These are phyloP conservation scores for Papilionanthe hybrid DNA, from an alignment of 116 monocot genomes.

Conservation along the genomic window DNA sequence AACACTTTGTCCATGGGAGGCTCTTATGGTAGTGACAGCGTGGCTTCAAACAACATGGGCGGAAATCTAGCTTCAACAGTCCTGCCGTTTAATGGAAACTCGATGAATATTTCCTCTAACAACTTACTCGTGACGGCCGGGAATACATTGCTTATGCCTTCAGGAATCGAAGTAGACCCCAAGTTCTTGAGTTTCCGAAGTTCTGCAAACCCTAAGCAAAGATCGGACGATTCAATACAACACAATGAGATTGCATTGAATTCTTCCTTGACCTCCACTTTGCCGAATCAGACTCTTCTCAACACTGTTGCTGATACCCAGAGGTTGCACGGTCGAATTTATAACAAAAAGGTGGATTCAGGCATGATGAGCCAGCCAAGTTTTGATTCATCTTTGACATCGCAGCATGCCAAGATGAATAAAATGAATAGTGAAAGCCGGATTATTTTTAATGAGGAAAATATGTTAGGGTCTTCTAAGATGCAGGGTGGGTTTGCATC, in stretches of 20 bases:
- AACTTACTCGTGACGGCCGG: constrained; percentile 7
- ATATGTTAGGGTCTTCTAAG: constrained; percentile 17
- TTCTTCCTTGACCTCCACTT: constrained; percentile 20
- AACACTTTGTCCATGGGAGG: constrained; percentile 19
- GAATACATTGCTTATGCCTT: constrained; percentile 13
- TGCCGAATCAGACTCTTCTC: constrained; percentile 14
- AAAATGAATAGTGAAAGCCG: constrained; percentile 14
- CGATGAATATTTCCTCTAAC: constrained; percentile 10
- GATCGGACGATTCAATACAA: constrained; percentile 15
- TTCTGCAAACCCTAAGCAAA: constrained; percentile 7
- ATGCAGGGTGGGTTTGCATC: constrained; percentile 35
- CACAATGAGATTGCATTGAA: constrained; percentile 10
- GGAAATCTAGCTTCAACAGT: constrained; percentile 8
- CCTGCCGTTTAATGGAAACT: constrained; percentile 11
- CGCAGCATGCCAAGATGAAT: constrained; percentile 10
- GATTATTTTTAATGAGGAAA: constrained; percentile 21
- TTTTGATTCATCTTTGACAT: constrained; percentile 14
- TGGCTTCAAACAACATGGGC: constrained; percentile 21
- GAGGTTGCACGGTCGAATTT: constrained; percentile 11
- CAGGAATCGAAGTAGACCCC: constrained; percentile 13
- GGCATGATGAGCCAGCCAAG: constrained; percentile 12
- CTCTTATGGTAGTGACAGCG: constrained; percentile 13
- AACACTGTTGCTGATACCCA: constrained; percentile 10
- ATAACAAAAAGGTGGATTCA: constrained; percentile 4
- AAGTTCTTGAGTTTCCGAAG: constrained; percentile 30